Evolutionary conservation across 805 yeast species (phyloP).

Genomic region (Teunomyces atbi): DNA sequence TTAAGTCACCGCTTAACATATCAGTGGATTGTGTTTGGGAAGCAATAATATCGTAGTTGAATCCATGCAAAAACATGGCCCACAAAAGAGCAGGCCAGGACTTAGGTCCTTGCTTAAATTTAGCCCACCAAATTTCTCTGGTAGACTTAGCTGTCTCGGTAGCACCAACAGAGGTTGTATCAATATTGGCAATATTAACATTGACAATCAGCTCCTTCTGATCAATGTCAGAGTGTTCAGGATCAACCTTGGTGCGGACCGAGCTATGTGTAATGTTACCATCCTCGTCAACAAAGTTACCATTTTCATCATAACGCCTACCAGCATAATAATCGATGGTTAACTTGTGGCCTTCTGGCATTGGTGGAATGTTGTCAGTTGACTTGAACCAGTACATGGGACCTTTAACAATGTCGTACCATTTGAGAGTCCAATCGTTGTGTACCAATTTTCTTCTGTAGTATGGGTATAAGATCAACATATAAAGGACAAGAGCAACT

Average conservation of each 20-base stretch:
- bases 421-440: conserved; percentile 65
- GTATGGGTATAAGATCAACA: conserved; percentile 58
- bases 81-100: conserved; percentile 55
- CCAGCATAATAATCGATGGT: conserved; percentile 67
- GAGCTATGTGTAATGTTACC: conserved; percentile 13
- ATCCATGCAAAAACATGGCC: conserved; percentile 56
- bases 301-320: conserved; percentile 39
- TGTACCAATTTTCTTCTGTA: conserved; percentile 57
- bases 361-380: conserved; percentile 60
- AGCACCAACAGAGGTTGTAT: conserved; percentile 10
- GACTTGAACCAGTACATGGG: conserved; percentile 55
- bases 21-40: conserved; percentile 42
- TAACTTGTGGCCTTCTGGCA: conserved; percentile 55
- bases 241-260: conserved; percentile 4
- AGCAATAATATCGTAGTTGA: conserved; percentile 59
- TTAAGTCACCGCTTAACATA: conserved; percentile 45
- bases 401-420: conserved; percentile 56
- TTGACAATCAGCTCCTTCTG: conserved; percentile 11
- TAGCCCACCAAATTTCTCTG: conserved; percentile 37
- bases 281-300: conserved; percentile 8
- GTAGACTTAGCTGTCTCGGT: conserved; percentile 30
- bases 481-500: conserved; percentile 51
- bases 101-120: conserved; percentile 45
- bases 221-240: conserved; percentile 13
- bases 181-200: conserved; percentile 12